These are phyloP conservation scores for Zhuliangozyma blackwelliae DNA, from an alignment of 1,139 yeast genomes.

Conservation along the genomic window DNA sequence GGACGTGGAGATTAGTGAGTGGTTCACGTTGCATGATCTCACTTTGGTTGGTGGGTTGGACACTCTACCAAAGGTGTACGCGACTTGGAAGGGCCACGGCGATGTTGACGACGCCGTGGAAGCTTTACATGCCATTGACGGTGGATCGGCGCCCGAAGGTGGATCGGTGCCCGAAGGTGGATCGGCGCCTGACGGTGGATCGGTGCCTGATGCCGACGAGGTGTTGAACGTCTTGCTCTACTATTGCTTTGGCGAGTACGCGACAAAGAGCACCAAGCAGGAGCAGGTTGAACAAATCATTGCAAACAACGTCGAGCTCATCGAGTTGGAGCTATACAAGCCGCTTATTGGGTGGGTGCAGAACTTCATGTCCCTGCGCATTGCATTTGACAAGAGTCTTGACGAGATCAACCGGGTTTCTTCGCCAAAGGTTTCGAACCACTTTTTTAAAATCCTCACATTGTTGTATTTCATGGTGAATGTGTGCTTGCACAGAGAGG, in stretches of 20 bases:
- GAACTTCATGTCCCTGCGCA: conserved; percentile 14
- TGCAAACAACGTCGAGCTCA: conserved; percentile 5
- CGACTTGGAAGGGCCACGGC: not conserved
- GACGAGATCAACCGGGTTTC: conserved; percentile 1
- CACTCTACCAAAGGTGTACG: conserved; percentile 11
- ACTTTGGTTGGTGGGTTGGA: conserved; percentile 22
- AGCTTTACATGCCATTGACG: not conserved
- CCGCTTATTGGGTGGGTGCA: conserved; percentile 13
- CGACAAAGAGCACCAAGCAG: conserved; percentile 18
- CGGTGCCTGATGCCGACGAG: conserved; percentile 1
- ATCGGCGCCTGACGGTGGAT: not conserved
- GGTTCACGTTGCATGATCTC: conserved; percentile 60
- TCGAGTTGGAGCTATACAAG: conserved; percentile 7
- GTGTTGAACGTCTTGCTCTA: conserved; percentile 21
- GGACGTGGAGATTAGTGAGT: conserved; percentile 50
- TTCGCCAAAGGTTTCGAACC: not conserved
- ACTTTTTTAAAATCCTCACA: conserved; percentile 43
- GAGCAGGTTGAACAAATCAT: conserved; percentile 36
- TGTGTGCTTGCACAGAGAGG: conserved; percentile 16
- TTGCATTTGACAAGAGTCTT: conserved; percentile 9
- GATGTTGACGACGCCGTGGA: conserved; percentile 2
- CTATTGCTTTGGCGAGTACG: conserved; percentile 42
- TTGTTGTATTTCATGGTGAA: conserved; percentile 47
- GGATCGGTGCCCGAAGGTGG: not conserved
- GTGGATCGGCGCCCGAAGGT: not conserved